Evolutionary conservation across 2,329 filamentous ascomycete genomes (phyloP).

Genomic region (Rachicladosporium sp.): DNA sequence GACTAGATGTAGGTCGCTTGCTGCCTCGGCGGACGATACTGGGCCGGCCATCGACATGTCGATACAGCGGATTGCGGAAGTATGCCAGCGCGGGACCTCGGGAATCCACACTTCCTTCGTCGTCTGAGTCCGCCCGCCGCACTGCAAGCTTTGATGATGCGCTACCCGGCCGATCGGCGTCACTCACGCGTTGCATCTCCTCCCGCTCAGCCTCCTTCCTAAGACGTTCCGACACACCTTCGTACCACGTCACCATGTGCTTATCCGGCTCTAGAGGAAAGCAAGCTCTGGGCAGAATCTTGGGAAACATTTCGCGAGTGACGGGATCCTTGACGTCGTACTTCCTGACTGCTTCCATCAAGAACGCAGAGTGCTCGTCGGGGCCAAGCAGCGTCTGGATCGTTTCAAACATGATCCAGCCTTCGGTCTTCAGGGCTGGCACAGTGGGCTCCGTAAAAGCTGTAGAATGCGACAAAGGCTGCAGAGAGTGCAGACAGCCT

Average conservation of each 20-base stretch:
- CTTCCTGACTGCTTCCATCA: conserved; percentile 66
- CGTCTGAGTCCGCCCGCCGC: conserved; percentile 14
- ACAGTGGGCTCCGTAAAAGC: conserved; percentile 63
- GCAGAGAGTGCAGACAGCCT: conserved; percentile 78
- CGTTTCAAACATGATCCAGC: conserved; percentile 88
- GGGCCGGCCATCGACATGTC: conserved; percentile 32
- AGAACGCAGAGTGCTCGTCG: conserved; percentile 71
- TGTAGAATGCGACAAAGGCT: conserved; percentile 35
- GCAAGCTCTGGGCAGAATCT: conserved; percentile 50
- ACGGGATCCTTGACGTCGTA: conserved; percentile 66
- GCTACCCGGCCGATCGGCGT: background rate
- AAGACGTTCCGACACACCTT: conserved; percentile 58
- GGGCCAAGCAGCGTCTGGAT: conserved; percentile 81
- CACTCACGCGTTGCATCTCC: conserved; percentile 6
- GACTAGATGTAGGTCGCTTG: conserved; percentile 21
- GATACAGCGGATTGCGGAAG: conserved; percentile 38
- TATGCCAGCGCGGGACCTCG: conserved; percentile 35
- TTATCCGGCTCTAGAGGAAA: conserved; percentile 64
- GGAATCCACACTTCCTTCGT: conserved; percentile 31
- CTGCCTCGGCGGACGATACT: conserved; percentile 29
- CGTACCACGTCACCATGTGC: conserved; percentile 80
- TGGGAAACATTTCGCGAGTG: conserved; percentile 46
- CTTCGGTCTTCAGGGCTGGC: conserved; percentile 68
- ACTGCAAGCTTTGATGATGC: background rate
- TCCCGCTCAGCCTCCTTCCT: conserved; percentile 47